Base-by-base conservation (phyloP, 2,329 filamentous ascomycete genomes). In the Phyllosticta citribraziliensis region DNA sequence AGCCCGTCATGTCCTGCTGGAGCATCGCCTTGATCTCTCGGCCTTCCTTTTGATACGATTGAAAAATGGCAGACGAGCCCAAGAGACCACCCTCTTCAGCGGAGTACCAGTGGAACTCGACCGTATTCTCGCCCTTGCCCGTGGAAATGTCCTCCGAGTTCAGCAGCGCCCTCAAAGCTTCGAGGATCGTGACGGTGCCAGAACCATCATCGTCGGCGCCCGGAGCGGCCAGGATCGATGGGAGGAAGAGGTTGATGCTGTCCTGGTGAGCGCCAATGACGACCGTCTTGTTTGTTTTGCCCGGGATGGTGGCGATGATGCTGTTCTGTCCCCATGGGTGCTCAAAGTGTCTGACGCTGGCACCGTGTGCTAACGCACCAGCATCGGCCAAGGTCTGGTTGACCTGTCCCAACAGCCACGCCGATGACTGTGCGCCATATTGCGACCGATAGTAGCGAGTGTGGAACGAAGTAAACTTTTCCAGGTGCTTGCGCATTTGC, bases 71-170 rank as follows among this genome's bases (percentile, higher is more conserved):
- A 73, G 96, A 91, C 68, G 88, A 93, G 63, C 91, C 91, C 3
- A 96, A 82, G 54, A 96, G 80, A 35, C 92, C 91, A 57, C 88
- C 91, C 74, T 96, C 91, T 73, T 96, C 91, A 11, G 90, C 91
- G 53, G 87, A 89, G 78, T 96, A 96, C 91, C 91, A 96, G 76
- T 97, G 92, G 74, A 97, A 97, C 77, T 97, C 93, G 67, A 99
- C 80, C 0, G 91, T 96, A 76, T 97, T 97, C 63, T 84, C 75
- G 3, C 86, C 87, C 65, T 89, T 84, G 65, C 91, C 91, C 57
- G 81, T 76, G 47, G 86, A 75, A 63, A 96, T 82, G 57, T 86
- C 82, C 64, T 87, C 76, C n/a, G 87, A 87, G 66, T 83, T 82
- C 61, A 97, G 81, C 8, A 97, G 81, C 52, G 89, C 87, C 40